Evolutionary conservation across 2,329 filamentous ascomycete genomes (phyloP).

Genomic region (Neocatenulostroma microsporum): DNA sequence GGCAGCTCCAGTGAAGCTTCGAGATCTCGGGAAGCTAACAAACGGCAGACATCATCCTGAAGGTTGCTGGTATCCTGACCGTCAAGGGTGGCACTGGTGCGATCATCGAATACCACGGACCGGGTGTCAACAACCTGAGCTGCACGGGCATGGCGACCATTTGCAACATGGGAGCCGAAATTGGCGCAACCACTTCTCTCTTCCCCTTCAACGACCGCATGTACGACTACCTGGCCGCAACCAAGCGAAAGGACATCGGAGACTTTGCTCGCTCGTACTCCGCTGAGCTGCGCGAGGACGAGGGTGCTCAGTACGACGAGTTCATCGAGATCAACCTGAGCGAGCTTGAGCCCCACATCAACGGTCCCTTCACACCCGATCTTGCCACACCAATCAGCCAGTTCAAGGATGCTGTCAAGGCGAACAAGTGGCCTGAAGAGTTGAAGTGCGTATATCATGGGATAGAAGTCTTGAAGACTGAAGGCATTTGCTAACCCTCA

Average conservation of each 20-base stretch:
- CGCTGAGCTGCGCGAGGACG: constrained; percentile 75
- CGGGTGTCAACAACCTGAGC: constrained; percentile 65
- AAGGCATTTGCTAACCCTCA: too few relatives aligned
- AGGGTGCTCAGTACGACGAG: constrained; percentile 91
- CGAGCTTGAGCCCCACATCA: constrained; percentile 95
- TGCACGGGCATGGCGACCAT: constrained; percentile 86
- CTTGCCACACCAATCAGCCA: constrained; percentile 95
- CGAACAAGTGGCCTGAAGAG: constrained; percentile 92
- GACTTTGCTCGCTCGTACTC: constrained; percentile 82
- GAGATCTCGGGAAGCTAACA: constrained; percentile 10
- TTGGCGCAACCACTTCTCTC: constrained; percentile 80
- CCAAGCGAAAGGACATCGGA: constrained; percentile 83
- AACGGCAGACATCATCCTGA: constrained; percentile 77
- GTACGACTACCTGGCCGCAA: constrained; percentile 90
- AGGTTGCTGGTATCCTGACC: constrained; percentile 92
- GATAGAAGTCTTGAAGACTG: too few relatives aligned
- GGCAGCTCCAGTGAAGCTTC: background rate
- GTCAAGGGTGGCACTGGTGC: constrained; percentile 96
- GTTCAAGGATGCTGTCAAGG: constrained; percentile 88
- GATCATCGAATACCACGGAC: constrained; percentile 61
- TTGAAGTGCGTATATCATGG: too few relatives aligned
- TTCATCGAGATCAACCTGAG: constrained; percentile 92
- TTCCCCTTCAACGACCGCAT: constrained; percentile 98
- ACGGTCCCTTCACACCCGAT: constrained; percentile 98
- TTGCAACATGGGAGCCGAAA: constrained; percentile 55